Evolutionary conservation across 1,139 yeast species (phyloP), one percentile per base, ranked within the genome.

Genomic region (Magnusiomyces ingens): DNA sequence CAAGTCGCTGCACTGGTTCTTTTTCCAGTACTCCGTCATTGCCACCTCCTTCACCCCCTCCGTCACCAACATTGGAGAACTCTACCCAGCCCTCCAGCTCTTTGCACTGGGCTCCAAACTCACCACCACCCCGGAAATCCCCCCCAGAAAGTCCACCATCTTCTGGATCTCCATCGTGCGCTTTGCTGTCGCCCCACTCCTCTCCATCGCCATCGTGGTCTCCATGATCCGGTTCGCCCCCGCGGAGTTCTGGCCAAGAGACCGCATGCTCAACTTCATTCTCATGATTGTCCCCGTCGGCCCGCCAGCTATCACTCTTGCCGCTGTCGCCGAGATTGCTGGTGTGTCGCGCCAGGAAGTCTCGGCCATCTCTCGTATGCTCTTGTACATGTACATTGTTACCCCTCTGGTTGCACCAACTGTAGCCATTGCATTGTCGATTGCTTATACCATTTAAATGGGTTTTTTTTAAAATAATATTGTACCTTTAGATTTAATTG

Each of bases 221-320:
- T 52, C 42, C 43, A 53, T 59, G 45, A 40, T 58, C 13, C 41
- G 45, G 10, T 46, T 41, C 36, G 46, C 50, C 35, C 41, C 52
- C 17, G 56, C 53, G 6, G 36, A 52, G 8, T 12, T 58, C 12
- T 60, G 62, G 62, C 54, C 57, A 19, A 45, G 53, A 51, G 61
- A 59, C 48, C 58, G 58, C 22, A 46, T 60, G 50, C 53, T 60
- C 18, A 60, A 60, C 53, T 60, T 60, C 35, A 48, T 60, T 19
- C 53, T 60, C 38, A 60, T 60, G 60, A 56, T 58, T 32, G 53
- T 59, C 8, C 61, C 62, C 3, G 60, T 54, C 2, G 62, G 62
- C 3, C 62, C 62, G 18, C 62, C 62, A 17, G 62, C 62, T n/a
- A 57, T 60, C 43, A 59, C 61, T 11, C 51, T 60, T 17, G 62